Base-by-base conservation (phyloP, 352 stramenopile species). In the Phytopythium mirpurense region DNA sequence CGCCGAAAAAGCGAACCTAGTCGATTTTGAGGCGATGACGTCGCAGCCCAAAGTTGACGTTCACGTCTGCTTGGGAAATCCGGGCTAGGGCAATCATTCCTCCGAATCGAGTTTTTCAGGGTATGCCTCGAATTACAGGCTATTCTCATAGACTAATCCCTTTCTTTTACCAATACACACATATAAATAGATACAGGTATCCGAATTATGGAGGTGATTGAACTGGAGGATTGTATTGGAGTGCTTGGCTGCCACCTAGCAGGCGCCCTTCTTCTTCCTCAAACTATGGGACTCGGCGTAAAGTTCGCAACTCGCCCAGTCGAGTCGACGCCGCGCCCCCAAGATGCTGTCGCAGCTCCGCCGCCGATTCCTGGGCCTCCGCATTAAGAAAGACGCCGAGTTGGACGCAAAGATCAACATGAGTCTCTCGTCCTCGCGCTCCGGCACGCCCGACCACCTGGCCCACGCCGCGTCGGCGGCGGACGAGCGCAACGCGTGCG, bases 401-500 rank as follows among this genome's bases (percentile, higher is more conserved):
- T 56, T 50, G 14, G 40, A 55, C 62, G 51, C 55, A 68, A 42
- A 56, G 38, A 56, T 45, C 52, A 47, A 57, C 45, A 76, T 76
- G 67, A 76, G 67, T 43, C 61, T 76, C 29, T 70, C 57, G 2
- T 62, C 54, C 34, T 66, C 43, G 56, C 68, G 58, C 50, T 24
- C 32, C 15, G 23, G 32, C 11, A 36, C 32, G 32, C 15, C 32
- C 12, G 34, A 44, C 14, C 48, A 34, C 32, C 63, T 54, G 49
- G 32, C 40, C 24, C 49, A 19, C 47, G 54, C 52, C 14, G 35
- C 62, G 1, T 53, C 60, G 36, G 36, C 42, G 12, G 27, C 59
- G 23, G 71, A 83, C 54, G 78, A 83, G 63, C 74, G 74, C 63
- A 63, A 83, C 52, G 64, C 62, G 26, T 89, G 79, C 57, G 70